These are phyloP conservation scores for Fusarium sp. DNA, from an alignment of 2,329 filamentous ascomycete species.

Conservation along the genomic window DNA sequence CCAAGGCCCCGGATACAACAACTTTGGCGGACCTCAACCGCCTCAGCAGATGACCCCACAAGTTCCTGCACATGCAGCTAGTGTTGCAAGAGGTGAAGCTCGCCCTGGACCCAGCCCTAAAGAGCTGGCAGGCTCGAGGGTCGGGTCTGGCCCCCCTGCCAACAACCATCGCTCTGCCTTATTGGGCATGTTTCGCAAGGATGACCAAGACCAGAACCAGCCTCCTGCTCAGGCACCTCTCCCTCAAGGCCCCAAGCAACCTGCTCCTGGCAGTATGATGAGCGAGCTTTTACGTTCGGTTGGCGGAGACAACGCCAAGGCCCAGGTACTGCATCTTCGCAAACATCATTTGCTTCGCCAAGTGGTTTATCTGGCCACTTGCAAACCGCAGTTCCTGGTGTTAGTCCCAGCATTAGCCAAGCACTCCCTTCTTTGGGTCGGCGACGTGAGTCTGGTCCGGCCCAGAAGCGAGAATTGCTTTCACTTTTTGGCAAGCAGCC, in stretches of 20 bases:
- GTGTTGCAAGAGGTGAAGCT: slow-evolving; percentile 9
- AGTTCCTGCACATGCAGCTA: slow-evolving; percentile 19
- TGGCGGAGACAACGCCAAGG: slow-evolving; percentile 19
- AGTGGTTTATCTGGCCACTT: slow-evolving; percentile 39
- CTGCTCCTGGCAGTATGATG: slow-evolving; percentile 37
- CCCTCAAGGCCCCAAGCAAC: slow-evolving; percentile 10
- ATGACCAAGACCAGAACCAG: slow-evolving; percentile 33
- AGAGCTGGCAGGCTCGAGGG: slow-evolving; percentile 48
- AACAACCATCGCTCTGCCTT: slow-evolving; percentile 62
- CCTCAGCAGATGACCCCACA: slow-evolving; percentile 21
- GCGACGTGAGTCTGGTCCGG: slow-evolving; percentile 48
- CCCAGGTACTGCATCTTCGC: slow-evolving; percentile 39
- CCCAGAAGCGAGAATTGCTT: slow-evolving; percentile 60
- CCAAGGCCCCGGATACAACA: slow-evolving; percentile 30
- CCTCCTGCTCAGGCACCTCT: slow-evolving; percentile 23
- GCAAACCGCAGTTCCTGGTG: slow-evolving; percentile 27
- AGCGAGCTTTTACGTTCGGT: slow-evolving; percentile 40
- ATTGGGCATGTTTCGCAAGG: slow-evolving; percentile 67
- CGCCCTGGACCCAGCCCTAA: slow-evolving; percentile 47
- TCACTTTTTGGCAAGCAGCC: slow-evolving; percentile 71
- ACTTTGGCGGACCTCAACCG: slow-evolving; percentile 22
- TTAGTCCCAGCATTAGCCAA: slow-evolving; percentile 38
- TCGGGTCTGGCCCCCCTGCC: slow-evolving; percentile 36
- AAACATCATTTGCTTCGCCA: slow-evolving; percentile 43
- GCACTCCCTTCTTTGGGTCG: slow-evolving; percentile 38